phyloP scores from a whole-genome alignment of 441 rosid species.

The Aleurites moluccanus region DNA sequence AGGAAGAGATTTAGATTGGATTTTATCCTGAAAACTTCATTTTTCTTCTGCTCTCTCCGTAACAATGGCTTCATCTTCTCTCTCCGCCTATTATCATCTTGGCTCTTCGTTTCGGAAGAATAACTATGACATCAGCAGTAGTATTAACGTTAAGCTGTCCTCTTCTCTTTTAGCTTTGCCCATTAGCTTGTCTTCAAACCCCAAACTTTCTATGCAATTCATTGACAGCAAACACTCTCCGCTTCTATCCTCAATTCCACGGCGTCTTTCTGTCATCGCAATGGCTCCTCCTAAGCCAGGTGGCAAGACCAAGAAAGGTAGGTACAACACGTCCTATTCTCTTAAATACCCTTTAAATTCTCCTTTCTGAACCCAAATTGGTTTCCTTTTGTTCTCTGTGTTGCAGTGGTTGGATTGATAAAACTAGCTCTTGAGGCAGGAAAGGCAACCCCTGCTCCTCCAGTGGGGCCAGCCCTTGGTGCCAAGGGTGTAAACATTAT shows the following conservation, averaged over 20 bases:
- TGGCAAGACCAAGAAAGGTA: slow-evolving; percentile 66
- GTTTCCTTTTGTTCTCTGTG: background rate
- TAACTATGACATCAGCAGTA: background rate
- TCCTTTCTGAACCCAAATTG: background rate
- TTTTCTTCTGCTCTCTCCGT: slow-evolving; percentile 22
- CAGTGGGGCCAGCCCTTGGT: slow-evolving; percentile 95
- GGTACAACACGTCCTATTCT: background rate
- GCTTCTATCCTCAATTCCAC: slow-evolving; percentile 34
- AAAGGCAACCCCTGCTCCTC: slow-evolving; percentile 96
- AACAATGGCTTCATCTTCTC: slow-evolving; percentile 42
- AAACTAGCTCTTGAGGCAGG: slow-evolving; percentile 94
- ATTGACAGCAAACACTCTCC: slow-evolving; percentile 29
- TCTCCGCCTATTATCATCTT: slow-evolving; percentile 25
- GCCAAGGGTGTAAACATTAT: slow-evolving; percentile 88
- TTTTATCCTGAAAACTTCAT: too few species aligned
- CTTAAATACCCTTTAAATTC: background rate
- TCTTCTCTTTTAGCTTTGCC: slow-evolving; percentile 40
- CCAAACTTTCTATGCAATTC: slow-evolving; percentile 38
- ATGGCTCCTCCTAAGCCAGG: slow-evolving; percentile 82
- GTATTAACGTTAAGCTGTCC: slow-evolving; percentile 29
- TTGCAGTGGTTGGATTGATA: slow-evolving; percentile 70
- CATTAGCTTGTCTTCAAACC: slow-evolving; percentile 35
- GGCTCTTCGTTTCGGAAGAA: slow-evolving; percentile 21
- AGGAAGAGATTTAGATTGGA: background rate
- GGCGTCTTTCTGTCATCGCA: slow-evolving; percentile 50